phyloP scores from a whole-genome alignment of 805 yeast species.

The Wickerhamiella bombiphila region DNA sequence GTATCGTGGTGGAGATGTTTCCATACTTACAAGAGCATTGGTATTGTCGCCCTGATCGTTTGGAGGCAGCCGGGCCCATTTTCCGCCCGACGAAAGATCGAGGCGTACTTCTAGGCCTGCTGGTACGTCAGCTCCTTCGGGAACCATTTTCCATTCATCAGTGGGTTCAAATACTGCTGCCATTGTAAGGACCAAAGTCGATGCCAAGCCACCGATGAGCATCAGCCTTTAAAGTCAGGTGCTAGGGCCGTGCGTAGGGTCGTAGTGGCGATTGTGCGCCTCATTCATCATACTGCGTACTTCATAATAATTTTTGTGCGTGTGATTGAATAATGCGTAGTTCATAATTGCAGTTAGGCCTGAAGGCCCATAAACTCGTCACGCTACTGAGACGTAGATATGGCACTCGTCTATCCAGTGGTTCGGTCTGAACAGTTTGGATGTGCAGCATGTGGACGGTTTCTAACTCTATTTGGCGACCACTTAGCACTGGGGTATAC shows the following conservation, averaged over 20 bases:
- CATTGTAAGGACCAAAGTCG: constrained; percentile 3
- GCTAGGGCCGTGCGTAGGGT: too few species aligned
- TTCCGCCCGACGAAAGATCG: constrained; percentile 54
- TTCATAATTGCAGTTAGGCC: too few species aligned
- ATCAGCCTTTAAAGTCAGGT: too few species aligned
- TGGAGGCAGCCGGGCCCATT: constrained; percentile 48
- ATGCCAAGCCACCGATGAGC: too few species aligned
- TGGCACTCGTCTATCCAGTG: not conserved
- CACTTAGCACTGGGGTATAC: not conserved
- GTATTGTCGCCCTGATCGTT: not conserved
- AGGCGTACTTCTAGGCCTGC: constrained; percentile 65
- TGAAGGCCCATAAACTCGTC: too few species aligned
- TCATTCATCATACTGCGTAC: too few species aligned
- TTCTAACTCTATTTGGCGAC: not conserved
- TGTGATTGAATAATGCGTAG: too few species aligned
- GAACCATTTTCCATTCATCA: constrained; percentile 51
- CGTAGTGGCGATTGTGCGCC: too few species aligned
- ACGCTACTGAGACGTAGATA: too few species aligned
- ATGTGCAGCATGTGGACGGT: not conserved
- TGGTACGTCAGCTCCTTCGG: constrained; percentile 64
- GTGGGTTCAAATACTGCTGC: constrained; percentile 43
- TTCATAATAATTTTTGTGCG: too few species aligned
- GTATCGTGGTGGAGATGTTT: too few species aligned
- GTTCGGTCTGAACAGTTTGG: not conserved
- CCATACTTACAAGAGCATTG: not conserved